Evolutionary conservation across 2,329 filamentous ascomycete species (phyloP), one percentile per base, ranked within the genome.

Genomic region (Verticillium alfalfae): DNA sequence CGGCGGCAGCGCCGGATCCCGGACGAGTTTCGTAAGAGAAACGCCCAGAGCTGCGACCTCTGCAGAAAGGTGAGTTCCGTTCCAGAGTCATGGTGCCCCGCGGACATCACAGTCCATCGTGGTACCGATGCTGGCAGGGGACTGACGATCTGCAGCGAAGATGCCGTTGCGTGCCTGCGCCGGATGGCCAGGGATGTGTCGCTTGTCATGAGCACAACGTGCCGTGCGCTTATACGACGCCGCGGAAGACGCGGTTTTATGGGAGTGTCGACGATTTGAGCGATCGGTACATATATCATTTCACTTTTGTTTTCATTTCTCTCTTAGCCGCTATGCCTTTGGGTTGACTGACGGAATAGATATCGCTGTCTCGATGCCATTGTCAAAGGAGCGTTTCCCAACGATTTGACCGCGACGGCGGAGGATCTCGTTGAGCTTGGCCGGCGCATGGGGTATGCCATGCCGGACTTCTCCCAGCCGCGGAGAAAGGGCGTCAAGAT

Each of bases 161-260:
- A 41, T 76, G 73, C 66, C 75, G 72, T 64, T 76, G 74, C 58
- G 70, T 75, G 4, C 69, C 69, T 5, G 66, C 68, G 26, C 62
- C 67, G 16, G 67, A 64, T 16, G 72, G 71, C 9, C 65, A 68
- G 38, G 70, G 68, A 36, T 76, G 74, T 61, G 64, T 72, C 31
- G 67, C 70, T 34, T 76, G 73, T 59, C 64, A 72, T 34, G 70
- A 72, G 59, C 72, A 74, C 45, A 68, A 70, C 38, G 65, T 67
- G n/a, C 63, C 67, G 16, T 76, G 73, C 63, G 69, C 70, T 15
- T 76, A 71, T 37, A 75, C 70, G 7, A 65, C 72, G 6, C 74
- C 72, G 2, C 68, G 73, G 7, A 75, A 74, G 65, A 73, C 72
- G n/a, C 67, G 70, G 49, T 75, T 76, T 64, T 76, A 76, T 34